A percentile compares a stretch with the other conserved stretches of the same genome.
phyloP scores from a whole-genome alignment of 1,284 basidiomycete species.

The Veloboletus limbatus region DNA sequence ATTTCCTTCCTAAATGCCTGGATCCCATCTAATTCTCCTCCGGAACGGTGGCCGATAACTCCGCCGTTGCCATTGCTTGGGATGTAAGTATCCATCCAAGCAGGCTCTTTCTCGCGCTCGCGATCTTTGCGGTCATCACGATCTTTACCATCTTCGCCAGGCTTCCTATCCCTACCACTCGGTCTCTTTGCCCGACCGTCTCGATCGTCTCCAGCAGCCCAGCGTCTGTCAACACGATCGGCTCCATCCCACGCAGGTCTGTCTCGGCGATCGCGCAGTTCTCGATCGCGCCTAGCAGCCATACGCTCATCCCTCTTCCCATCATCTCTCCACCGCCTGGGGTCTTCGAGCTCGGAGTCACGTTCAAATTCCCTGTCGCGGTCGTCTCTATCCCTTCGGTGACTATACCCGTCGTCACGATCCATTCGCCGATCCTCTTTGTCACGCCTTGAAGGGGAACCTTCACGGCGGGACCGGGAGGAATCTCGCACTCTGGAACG shows the following conservation, averaged over 20 bases:
- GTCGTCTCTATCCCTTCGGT: slow-evolving; percentile 36
- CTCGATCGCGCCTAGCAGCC: slow-evolving; percentile 53
- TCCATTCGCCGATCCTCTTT: slow-evolving; percentile 40
- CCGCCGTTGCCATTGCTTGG: slow-evolving; percentile 54
- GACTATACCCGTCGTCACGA: slow-evolving; percentile 31
- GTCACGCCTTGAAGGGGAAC: slow-evolving; percentile 48
- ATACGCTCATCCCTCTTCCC: slow-evolving; percentile 74
- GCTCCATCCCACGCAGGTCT: slow-evolving; percentile 41
- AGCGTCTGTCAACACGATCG: slow-evolving; percentile 47
- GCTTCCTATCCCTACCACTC: slow-evolving; percentile 57
- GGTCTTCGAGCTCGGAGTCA: slow-evolving; percentile 54
- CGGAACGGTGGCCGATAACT: slow-evolving; percentile 51
- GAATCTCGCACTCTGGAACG: slow-evolving; percentile 60
- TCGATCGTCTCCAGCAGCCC: slow-evolving; percentile 60
- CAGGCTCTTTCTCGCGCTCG: slow-evolving; percentile 79
- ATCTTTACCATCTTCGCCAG: slow-evolving; percentile 53
- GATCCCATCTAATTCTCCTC: slow-evolving; percentile 78
- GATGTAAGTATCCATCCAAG: slow-evolving; percentile 90
- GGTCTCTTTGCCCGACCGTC: slow-evolving; percentile 58
- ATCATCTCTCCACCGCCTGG: slow-evolving; percentile 72
- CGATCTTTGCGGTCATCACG: slow-evolving; percentile 53
- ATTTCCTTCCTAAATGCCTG: slow-evolving; percentile 89
- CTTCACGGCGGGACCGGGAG: slow-evolving; percentile 55
- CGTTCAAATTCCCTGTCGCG: slow-evolving; percentile 38
- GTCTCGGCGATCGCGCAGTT: slow-evolving; percentile 45